These are phyloP conservation scores for Posidonia australis DNA, from an alignment of 106 monocot species.

Conservation along the genomic window DNA sequence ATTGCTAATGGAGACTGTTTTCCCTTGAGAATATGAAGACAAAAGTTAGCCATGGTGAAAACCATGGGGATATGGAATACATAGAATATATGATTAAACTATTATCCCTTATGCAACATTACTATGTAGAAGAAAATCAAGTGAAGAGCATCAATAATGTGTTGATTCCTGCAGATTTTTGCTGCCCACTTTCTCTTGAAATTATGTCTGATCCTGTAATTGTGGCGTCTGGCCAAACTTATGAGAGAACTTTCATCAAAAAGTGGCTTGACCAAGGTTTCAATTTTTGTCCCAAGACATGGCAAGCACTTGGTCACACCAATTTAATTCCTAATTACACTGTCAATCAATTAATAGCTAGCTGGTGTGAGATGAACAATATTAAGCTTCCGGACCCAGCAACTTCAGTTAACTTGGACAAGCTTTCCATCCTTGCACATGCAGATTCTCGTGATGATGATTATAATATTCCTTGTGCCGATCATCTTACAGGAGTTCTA, in stretches of 20 bases:
- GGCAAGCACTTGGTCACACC: conserved; percentile 5
- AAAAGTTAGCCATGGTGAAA: background rate
- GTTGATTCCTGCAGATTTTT: conserved; percentile 3
- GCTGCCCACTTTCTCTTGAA: conserved; percentile 9
- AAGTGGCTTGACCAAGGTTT: conserved; percentile 13
- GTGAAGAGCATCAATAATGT: conserved; percentile 2
- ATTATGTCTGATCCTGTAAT: conserved; percentile 11
- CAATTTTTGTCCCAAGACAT: conserved; percentile 7
- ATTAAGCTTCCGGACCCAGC: background rate
- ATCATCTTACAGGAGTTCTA: no score
- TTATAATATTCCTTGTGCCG: background rate
- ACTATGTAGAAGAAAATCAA: background rate
- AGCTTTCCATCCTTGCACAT: background rate
- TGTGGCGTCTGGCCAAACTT: conserved; percentile 9
- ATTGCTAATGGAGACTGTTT: conserved; percentile 6
- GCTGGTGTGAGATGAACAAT: conserved; percentile 7
- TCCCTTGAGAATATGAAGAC: conserved; percentile 8
- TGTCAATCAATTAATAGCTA: conserved; percentile 4
- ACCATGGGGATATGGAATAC: background rate
- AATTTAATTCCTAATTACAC: conserved; percentile 8
- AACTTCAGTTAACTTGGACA: background rate
- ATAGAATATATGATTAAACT: conserved; percentile 1
- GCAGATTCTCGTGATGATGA: conserved; percentile 26
- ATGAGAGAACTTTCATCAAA: conserved; percentile 5
- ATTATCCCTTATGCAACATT: conserved; percentile 1